phyloP scores from a whole-genome alignment of 2,329 filamentous ascomycete genomes.

The Scolecobasidium constrictum region DNA sequence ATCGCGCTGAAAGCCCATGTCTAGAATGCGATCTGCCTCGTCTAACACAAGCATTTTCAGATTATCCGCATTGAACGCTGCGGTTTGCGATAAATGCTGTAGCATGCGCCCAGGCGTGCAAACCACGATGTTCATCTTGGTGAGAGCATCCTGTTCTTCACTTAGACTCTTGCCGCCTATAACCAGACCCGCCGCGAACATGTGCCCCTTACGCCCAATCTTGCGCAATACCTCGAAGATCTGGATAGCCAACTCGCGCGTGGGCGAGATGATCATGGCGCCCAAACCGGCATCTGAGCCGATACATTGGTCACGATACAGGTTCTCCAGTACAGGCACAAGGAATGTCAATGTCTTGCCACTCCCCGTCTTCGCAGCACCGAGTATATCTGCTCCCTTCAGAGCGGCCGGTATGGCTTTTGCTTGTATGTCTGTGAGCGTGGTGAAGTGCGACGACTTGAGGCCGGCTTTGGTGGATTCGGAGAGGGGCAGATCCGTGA shows the following conservation, averaged over 20 bases:
- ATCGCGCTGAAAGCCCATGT: constrained; percentile 88
- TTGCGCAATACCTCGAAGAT: constrained; percentile 92
- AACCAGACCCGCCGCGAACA: constrained; percentile 83
- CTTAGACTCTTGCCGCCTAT: constrained; percentile 88
- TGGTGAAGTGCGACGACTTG: constrained; percentile 77
- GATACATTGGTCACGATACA: constrained; percentile 82
- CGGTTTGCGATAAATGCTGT: constrained; percentile 91
- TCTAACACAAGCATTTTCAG: constrained; percentile 88
- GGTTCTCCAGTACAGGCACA: constrained; percentile 81
- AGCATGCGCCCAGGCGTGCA: constrained; percentile 92
- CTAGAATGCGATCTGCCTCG: constrained; percentile 92
- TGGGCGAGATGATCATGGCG: constrained; percentile 86
- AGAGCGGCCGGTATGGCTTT: constrained; percentile 81
- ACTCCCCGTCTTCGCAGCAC: constrained; percentile 89
- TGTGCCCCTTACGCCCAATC: constrained; percentile 70
- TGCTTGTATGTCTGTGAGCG: constrained; percentile 82
- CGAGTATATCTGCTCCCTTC: constrained; percentile 78
- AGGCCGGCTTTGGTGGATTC: constrained; percentile 69
- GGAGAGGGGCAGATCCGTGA: constrained; percentile 79
- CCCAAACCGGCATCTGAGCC: constrained; percentile 78
- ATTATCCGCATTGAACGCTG: constrained; percentile 79
- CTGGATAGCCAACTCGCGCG: constrained; percentile 88
- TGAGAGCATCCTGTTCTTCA: constrained; percentile 75
- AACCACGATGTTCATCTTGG: constrained; percentile 92
- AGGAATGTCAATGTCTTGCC: constrained; percentile 94